Evolutionary conservation across 306 rosid genomes (phyloP), one percentile per base, ranked within the genome.

Genomic region (Inga laurina): DNA sequence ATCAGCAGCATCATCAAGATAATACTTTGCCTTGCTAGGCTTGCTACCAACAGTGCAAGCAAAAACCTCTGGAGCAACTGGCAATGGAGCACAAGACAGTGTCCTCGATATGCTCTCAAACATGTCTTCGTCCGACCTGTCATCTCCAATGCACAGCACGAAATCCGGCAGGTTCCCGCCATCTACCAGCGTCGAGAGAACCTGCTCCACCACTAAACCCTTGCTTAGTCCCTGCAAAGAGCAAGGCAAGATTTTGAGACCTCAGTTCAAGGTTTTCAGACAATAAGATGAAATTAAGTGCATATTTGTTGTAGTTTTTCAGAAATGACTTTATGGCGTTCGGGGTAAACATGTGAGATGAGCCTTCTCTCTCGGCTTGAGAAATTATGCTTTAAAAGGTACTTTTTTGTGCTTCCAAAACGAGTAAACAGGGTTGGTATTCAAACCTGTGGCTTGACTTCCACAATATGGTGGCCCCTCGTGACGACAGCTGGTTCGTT

Each of bases 11-110:
- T 93, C 97, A 13, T 93, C 93, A 12, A 93, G 94, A 77, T 88
- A 92, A 79, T 91, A 92, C 83, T 88, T 92, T 35, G 97, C 97
- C 86, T 92, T 92, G 86, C 97, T 92, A 11, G 94, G 97, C 82
- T 92, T 92, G 73, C 82, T 80, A 46, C 94, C 97, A 67, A 92
- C 94, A 1, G 97, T 92, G 88, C 97, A 92, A 69, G 94, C 94
- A 79, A 91, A 92, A 43, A 89, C 84, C 78, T 93, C 93, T 0
- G 94, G 90, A 66, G 87, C 82, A 18, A 84, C 82, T 64, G 89
- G 91, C 85, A 88, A 65, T 30, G 87, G 85, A 49, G 91, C 85
- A 57, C 84, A 46, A 15, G 90, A 67, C 24, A 88, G 90, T 5
- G 90, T 88, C 78, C 87, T 85, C 71, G 81, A 46, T 84, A 94